Conservation (phyloP, 1,284 basidiomycete genomes). For the Peniophora sp. region DNA sequence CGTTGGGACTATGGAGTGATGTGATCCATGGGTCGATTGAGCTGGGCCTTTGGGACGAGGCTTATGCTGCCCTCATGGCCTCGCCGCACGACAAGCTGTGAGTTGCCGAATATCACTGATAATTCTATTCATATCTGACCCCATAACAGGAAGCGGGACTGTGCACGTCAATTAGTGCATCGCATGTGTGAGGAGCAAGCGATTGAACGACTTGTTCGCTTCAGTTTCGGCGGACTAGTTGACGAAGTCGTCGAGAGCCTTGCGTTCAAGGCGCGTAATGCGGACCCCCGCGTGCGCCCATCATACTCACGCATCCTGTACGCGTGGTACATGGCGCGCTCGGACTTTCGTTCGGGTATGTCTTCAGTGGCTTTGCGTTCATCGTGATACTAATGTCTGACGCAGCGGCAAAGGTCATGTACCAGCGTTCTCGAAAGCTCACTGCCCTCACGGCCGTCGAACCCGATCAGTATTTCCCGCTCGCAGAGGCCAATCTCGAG, state of each 20-base stretch:
- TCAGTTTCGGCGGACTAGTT: slow-evolving; percentile 83
- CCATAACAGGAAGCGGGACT: slow-evolving; percentile 66
- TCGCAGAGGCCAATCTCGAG: slow-evolving; percentile 74
- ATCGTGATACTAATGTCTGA: slow-evolving; percentile 13
- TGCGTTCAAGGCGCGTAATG: slow-evolving; percentile 91
- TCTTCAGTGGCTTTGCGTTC: slow-evolving; percentile 14
- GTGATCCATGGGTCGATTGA: slow-evolving; percentile 75
- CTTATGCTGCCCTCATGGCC: slow-evolving; percentile 71
- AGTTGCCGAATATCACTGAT: slow-evolving; percentile 24
- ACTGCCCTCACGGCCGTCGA: slow-evolving; percentile 42
- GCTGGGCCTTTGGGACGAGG: slow-evolving; percentile 74
- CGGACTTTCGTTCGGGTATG: slow-evolving; percentile 84
- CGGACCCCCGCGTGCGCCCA: slow-evolving; percentile 79
- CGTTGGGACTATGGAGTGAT: slow-evolving; percentile 65
- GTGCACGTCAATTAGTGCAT: slow-evolving; percentile 74
- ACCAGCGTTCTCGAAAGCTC: slow-evolving; percentile 82
- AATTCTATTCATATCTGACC: background rate
- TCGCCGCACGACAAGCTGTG: slow-evolving; percentile 73
- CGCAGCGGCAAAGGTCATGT: slow-evolving; percentile 87
- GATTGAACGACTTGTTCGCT: slow-evolving; percentile 70
- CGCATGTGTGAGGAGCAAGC: slow-evolving; percentile 91
- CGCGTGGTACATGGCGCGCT: slow-evolving; percentile 83
- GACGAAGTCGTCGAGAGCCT: slow-evolving; percentile 87
- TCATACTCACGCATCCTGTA: slow-evolving; percentile 94
- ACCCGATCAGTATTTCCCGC: slow-evolving; percentile 44